These are phyloP conservation scores for Pisolithus albus DNA, from an alignment of 768 basidiomycete genomes.

Conservation along the genomic window DNA sequence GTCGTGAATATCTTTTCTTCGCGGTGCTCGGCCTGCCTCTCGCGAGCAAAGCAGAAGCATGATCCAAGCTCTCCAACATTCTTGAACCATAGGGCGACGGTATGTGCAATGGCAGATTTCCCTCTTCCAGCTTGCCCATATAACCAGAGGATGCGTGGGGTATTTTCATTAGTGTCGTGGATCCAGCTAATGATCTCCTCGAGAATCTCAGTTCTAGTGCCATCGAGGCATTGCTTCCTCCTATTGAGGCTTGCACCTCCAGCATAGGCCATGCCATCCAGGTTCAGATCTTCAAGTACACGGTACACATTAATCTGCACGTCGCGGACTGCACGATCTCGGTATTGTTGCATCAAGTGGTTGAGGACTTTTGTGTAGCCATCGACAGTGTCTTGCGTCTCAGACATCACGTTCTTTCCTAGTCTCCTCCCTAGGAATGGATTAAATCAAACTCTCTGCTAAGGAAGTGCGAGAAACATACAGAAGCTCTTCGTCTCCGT, in stretches of 20 bases:
- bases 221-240: conserved; percentile 8
- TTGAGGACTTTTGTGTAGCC: neutral
- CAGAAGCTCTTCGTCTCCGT: neutral
- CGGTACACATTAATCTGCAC: neutral
- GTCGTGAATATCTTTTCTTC: conserved; percentile 3
- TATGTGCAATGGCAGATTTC: conserved; percentile 1
- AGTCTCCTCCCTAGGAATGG: neutral
- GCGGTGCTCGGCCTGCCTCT: neutral
- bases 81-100: conserved; percentile 3
- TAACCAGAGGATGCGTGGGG: neutral
- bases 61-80: conserved; percentile 9
- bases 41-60: conserved; percentile 12
- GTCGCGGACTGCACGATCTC: neutral
- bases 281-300: neutral
- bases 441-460: neutral
- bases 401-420: neutral
- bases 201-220: conserved; percentile 9
- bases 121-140: neutral
- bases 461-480: too few species aligned
- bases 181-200: conserved; percentile 11
- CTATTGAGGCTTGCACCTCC: neutral
- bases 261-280: neutral
- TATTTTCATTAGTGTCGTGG: neutral
- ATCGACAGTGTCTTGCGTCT: neutral
- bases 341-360: neutral